Percentiles rank a stretch among this genome's conserved stretches.
phyloP scores from a whole-genome alignment of 345 rosid genomes.

The Nephelium lappaceum region DNA sequence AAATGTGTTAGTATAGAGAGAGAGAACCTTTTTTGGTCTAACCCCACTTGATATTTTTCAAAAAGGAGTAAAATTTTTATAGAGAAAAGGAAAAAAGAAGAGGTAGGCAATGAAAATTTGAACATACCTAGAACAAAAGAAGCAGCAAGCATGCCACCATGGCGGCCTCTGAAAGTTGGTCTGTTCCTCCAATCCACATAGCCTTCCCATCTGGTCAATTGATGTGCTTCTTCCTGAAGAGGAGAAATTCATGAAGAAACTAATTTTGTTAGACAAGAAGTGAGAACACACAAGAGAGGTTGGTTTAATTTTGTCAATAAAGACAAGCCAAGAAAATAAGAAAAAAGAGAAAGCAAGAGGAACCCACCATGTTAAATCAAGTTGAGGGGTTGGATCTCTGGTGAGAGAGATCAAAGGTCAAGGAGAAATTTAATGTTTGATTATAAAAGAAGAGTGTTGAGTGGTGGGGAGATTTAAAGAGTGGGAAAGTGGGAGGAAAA shows the following conservation, averaged over 20 bases:
- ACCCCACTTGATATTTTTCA: constrained; percentile 7
- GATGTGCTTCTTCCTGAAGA: constrained; percentile 53
- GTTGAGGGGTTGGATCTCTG: constrained; percentile 31
- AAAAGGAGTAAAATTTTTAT: too few relatives aligned
- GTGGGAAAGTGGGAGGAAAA: constrained; percentile 6
- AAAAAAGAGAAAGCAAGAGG: constrained; percentile 14
- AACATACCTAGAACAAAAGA: constrained; percentile 63
- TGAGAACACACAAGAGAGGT: neutral
- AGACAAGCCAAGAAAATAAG: neutral
- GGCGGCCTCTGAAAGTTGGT: constrained; percentile 61
- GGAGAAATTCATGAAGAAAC: neutral
- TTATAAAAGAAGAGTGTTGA: constrained; percentile 36
- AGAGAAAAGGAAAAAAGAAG: neutral
- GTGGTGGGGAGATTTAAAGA: constrained; percentile 46
- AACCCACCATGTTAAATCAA: constrained; percentile 58
- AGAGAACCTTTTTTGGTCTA: neutral
- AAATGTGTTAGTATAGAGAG: neutral
- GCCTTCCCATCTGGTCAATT: constrained; percentile 64
- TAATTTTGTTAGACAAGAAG: neutral
- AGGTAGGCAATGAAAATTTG: neutral
- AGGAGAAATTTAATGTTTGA: constrained; percentile 9
- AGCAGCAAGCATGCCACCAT: constrained; percentile 80
- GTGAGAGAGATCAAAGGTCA: neutral
- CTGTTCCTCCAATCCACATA: constrained; percentile 75
- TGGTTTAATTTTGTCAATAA: neutral